These are phyloP conservation scores for Annulohypoxylon stygium DNA, from an alignment of 495 filamentous ascomycete genomes.

Conservation along the genomic window DNA sequence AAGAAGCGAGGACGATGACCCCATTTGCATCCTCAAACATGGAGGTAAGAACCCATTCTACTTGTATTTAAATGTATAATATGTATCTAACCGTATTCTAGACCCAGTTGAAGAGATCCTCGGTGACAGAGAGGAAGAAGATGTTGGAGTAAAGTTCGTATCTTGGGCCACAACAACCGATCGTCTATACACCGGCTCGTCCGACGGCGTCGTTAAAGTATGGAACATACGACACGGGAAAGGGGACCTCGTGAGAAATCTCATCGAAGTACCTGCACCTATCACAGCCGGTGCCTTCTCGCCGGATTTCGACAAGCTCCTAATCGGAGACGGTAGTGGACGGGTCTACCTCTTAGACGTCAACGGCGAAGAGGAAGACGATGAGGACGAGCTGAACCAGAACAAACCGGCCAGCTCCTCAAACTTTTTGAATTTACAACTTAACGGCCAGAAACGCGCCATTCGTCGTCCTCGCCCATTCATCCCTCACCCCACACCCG, in stretches of 20 bases:
- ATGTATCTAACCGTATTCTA: constrained; percentile 35
- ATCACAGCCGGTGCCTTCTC: constrained; percentile 79
- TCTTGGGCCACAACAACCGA: constrained; percentile 79
- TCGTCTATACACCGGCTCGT: constrained; percentile 88
- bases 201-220: constrained; percentile 86
- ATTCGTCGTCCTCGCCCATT: constrained; percentile 58
- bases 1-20: constrained; percentile 52
- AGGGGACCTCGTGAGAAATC: constrained; percentile 73
- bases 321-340: constrained; percentile 82
- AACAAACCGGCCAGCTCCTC: constrained; percentile 12
- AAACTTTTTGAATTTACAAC: constrained; percentile 40
- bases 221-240: constrained; percentile 77
- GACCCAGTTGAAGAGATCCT: constrained; percentile 72
- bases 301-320: constrained; percentile 74
- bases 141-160: constrained; percentile 84
- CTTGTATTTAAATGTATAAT: not conserved
- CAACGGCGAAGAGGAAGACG: constrained; percentile 51
- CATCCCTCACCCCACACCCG: constrained; percentile 59
- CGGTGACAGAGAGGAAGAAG: constrained; percentile 72
- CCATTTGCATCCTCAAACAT: constrained; percentile 78
- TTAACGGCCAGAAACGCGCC: constrained; percentile 36
- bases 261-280: constrained; percentile 62
- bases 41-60: constrained; percentile 56
- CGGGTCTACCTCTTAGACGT: constrained; percentile 75
- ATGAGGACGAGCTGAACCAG: constrained; percentile 28